Percentiles rank a stretch among this genome's conserved stretches.
phyloP scores from a whole-genome alignment of 371 early-diverging fungal species.

The Mucor indicus region DNA sequence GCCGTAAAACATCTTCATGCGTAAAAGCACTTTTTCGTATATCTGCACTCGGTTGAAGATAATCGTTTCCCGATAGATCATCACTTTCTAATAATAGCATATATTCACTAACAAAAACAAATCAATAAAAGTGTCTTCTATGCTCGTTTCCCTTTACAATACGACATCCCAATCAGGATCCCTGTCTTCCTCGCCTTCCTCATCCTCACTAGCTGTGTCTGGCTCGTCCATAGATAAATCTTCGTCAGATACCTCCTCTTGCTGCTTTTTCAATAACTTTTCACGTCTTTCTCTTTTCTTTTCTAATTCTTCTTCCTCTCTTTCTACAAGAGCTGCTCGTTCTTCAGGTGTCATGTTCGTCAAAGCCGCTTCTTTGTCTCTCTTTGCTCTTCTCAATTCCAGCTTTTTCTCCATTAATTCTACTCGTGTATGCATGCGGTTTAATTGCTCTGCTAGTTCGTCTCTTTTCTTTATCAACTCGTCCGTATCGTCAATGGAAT shows the following conservation, averaged over 20 bases:
- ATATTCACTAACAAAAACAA: constrained; percentile 26
- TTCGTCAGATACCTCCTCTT: not conserved
- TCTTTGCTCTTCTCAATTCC: constrained; percentile 4
- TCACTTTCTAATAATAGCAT: constrained; percentile 24
- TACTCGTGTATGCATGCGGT: constrained; percentile 16
- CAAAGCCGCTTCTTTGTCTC: constrained; percentile 23
- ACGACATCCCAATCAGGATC: constrained; percentile 11
- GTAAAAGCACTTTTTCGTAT: constrained; percentile 22
- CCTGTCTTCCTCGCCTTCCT: not conserved
- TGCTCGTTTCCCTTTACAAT: constrained; percentile 5
- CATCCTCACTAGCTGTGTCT: not conserved
- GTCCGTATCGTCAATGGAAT: constrained; percentile 5
- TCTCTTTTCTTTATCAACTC: constrained; percentile 11
- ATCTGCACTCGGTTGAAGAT: constrained; percentile 20
- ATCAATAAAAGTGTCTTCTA: not conserved
- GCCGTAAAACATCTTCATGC: constrained; percentile 17
- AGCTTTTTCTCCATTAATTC: constrained; percentile 13
- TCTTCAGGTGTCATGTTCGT: constrained; percentile 39
- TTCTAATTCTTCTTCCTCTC: constrained; percentile 9
- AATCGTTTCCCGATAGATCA: constrained; percentile 21
- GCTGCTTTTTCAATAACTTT: not conserved
- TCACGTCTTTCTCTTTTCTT: not conserved
- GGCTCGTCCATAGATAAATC: not conserved
- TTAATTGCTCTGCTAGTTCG: constrained; percentile 5
- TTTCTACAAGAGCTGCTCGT: constrained; percentile 22